Conservation (phyloP, 1,284 basidiomycete genomes). For the Moesziomyces aphidis region DNA sequence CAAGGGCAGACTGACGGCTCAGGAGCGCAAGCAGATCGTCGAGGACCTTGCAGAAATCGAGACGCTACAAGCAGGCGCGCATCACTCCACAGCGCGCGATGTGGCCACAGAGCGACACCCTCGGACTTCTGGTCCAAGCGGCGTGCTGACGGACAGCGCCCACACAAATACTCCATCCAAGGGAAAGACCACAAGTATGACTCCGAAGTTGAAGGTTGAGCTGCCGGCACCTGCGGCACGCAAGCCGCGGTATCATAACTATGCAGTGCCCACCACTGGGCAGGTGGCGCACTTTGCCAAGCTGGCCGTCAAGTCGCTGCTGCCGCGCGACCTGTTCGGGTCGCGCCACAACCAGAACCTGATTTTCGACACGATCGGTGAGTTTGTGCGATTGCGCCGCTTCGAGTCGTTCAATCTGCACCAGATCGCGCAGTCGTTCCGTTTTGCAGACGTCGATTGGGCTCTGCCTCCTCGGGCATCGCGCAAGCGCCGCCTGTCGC, state of each 20-base stretch:
- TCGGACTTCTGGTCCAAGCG: background rate
- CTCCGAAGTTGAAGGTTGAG: conserved; percentile 7
- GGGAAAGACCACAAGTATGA: background rate
- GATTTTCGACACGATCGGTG: conserved; percentile 75
- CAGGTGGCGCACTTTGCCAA: conserved; percentile 71
- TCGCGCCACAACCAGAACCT: conserved; percentile 77
- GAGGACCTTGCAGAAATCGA: conserved; percentile 70
- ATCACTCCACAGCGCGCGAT: background rate
- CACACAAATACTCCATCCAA: background rate
- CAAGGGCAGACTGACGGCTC: conserved; percentile 33
- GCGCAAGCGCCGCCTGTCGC: conserved; percentile 69
- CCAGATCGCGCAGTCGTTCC: conserved; percentile 80
- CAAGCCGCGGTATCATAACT: conserved; percentile 84
- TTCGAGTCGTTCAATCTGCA: conserved; percentile 88
- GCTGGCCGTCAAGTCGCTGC: conserved; percentile 76
- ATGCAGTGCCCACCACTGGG: conserved; percentile 74
- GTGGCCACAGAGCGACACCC: background rate
- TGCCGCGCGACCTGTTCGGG: conserved; percentile 84
- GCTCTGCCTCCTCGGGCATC: conserved; percentile 70
- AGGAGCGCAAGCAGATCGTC: conserved; percentile 77
- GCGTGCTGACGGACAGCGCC: background rate
- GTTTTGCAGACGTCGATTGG: conserved; percentile 85
- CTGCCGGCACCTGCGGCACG: conserved; percentile 10
- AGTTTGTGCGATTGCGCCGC: conserved; percentile 79
- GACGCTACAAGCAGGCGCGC: conserved; percentile 3